phyloP scores from a whole-genome alignment of 768 basidiomycete genomes.

The Termitomyces sp. region DNA sequence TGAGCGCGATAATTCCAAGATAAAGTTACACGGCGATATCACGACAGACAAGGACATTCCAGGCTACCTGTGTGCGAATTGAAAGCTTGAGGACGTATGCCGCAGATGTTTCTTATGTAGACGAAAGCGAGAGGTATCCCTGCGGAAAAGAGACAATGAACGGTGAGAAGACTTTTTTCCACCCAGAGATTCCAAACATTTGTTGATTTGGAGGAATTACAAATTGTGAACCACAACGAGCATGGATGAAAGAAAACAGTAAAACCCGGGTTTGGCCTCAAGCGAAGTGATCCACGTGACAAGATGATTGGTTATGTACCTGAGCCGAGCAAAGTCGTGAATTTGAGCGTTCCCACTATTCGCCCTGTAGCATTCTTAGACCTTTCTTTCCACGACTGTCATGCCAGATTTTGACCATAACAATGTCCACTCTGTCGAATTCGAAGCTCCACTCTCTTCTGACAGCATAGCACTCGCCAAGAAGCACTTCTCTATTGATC shows the following conservation, averaged over 20 bases:
- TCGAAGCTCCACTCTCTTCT: conserved; percentile 31
- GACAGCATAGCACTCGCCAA: conserved; percentile 16
- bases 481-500: conserved; percentile 63
- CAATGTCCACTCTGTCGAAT: conserved; percentile 30
- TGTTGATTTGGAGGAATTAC: neutral
- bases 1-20: neutral
- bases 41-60: neutral
- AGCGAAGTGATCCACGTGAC: neutral
- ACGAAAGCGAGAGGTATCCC: no score
- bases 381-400: conserved; percentile 12
- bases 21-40: no score
- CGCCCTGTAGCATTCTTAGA: neutral
- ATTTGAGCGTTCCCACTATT: no score
- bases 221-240: neutral
- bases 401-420: conserved; percentile 25
- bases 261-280: no score
- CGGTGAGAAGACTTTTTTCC: no score
- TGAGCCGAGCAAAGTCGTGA: neutral
- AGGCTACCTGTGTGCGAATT: neutral
- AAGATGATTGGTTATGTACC: neutral
- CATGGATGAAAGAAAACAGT: neutral
- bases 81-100: neutral
- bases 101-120: neutral
- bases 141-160: no score
- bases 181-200: neutral